These are phyloP conservation scores for Fagopyrum homotropicum DNA, from an alignment of 148 eudicot genomes.

Conservation along the genomic window DNA sequence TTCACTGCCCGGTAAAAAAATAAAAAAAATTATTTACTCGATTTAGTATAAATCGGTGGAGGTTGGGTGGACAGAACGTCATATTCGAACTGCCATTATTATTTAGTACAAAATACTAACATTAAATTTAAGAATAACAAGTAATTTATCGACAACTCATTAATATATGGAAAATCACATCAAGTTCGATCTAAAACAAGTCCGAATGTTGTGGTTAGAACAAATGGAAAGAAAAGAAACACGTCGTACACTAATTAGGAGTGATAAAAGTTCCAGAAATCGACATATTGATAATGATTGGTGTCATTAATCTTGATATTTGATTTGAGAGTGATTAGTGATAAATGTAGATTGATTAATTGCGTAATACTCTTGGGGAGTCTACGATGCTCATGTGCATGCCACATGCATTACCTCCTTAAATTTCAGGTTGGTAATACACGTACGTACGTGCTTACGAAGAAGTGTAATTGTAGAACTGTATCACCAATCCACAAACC, in stretches of 20 bases:
- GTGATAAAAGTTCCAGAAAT: background rate
- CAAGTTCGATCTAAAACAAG: background rate
- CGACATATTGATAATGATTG: background rate
- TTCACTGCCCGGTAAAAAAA: too few species aligned
- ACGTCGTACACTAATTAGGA: background rate
- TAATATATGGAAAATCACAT: background rate
- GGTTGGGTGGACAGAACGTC: background rate
- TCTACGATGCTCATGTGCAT: background rate
- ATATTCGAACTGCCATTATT: background rate
- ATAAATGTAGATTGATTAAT: background rate
- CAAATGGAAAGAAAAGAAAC: background rate
- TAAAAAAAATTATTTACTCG: background rate
- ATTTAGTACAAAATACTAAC: background rate
- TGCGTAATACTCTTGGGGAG: background rate
- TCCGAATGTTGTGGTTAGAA: background rate
- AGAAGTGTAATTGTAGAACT: too few species aligned
- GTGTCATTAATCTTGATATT: background rate
- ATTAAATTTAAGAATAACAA: background rate
- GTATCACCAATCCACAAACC: too few species aligned
- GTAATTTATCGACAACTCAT: background rate
- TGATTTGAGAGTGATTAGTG: background rate
- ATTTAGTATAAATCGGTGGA: background rate
- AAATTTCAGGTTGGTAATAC: too few species aligned
- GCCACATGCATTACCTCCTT: background rate
- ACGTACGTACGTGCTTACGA: too few species aligned